Conservation (phyloP, 805 yeast species). For the Candida dendrica region DNA sequence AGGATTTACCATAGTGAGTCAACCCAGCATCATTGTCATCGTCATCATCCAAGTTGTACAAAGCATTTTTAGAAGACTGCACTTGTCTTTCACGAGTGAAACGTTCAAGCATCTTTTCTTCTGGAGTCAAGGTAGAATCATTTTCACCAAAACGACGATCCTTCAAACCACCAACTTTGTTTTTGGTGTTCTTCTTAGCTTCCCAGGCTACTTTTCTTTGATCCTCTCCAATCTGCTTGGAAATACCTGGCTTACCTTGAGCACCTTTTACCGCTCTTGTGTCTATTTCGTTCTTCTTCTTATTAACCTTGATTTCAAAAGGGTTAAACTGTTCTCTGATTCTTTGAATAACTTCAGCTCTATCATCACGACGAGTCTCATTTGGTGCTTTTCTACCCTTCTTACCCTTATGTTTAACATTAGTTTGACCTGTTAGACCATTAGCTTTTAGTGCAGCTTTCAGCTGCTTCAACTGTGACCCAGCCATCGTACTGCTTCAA, state of each 20-base stretch:
- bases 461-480: conserved; percentile 80
- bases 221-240: conserved; percentile 65
- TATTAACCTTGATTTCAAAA: conserved; percentile 70
- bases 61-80: conserved; percentile 45
- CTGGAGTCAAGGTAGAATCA: conserved; percentile 62
- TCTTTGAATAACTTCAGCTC: conserved; percentile 42
- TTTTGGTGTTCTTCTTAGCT: conserved; percentile 51
- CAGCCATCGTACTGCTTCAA: conserved; percentile 46
- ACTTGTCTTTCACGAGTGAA: conserved; percentile 82
- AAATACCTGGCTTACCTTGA: conserved; percentile 61
- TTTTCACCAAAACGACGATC: conserved; percentile 94
- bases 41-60: conserved; percentile 62
- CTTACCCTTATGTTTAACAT: conserved; percentile 44
- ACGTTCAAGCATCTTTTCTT: conserved; percentile 92
- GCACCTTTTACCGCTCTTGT: conserved; percentile 36
- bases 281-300: conserved; percentile 52
- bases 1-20: conserved; percentile 73
- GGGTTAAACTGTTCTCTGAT: conserved; percentile 86
- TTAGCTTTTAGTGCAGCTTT: conserved; percentile 69
- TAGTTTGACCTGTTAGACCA: conserved; percentile 84
- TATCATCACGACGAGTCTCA: conserved; percentile 67
- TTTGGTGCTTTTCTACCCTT: conserved; percentile 44
- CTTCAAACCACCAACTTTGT: conserved; percentile 68
- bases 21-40: conserved; percentile 38
- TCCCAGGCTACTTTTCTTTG: conserved; percentile 57